A percentile compares a stretch with the other conserved stretches of the same genome.
phyloP scores from a whole-genome alignment of 805 yeast genomes.

The Myxozyma sirexii region DNA sequence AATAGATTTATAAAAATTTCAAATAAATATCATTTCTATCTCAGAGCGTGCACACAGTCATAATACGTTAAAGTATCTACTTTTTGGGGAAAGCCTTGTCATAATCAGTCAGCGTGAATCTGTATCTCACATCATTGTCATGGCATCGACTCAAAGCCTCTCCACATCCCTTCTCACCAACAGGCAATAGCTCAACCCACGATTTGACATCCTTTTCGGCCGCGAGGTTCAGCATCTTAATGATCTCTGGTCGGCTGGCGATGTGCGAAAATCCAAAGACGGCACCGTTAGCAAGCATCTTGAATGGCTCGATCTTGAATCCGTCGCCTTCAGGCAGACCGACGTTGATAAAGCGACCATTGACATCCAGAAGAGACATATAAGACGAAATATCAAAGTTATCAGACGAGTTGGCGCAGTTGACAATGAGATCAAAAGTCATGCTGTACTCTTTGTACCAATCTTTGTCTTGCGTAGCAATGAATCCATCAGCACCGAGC shows the following conservation, averaged over 20 bases:
- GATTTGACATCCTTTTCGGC: constrained; percentile 48
- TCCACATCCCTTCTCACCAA: constrained; percentile 42
- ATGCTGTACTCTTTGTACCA: constrained; percentile 41
- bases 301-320: constrained; percentile 21
- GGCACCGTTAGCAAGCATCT: constrained; percentile 41
- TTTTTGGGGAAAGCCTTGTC: constrained; percentile 45
- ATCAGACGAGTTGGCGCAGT: constrained; percentile 56
- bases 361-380: constrained; percentile 55
- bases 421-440: constrained; percentile 54
- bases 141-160: constrained; percentile 45
- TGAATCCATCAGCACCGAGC: constrained; percentile 58
- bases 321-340: constrained; percentile 56
- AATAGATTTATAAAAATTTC: too few species aligned
- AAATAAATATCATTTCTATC: too few species aligned
- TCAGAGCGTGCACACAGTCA: too few species aligned
- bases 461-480: constrained; percentile 51
- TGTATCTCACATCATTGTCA: constrained; percentile 45
- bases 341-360: constrained; percentile 60
- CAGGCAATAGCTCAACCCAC: constrained; percentile 43
- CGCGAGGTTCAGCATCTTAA: constrained; percentile 66
- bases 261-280: constrained; percentile 60
- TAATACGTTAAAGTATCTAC: too few species aligned
- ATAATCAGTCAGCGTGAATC: constrained; percentile 50
- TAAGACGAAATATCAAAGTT: constrained; percentile 53
- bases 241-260: constrained; percentile 67